phyloP scores from a whole-genome alignment of 2,329 filamentous ascomycete genomes.

The Cytospora piceae region DNA sequence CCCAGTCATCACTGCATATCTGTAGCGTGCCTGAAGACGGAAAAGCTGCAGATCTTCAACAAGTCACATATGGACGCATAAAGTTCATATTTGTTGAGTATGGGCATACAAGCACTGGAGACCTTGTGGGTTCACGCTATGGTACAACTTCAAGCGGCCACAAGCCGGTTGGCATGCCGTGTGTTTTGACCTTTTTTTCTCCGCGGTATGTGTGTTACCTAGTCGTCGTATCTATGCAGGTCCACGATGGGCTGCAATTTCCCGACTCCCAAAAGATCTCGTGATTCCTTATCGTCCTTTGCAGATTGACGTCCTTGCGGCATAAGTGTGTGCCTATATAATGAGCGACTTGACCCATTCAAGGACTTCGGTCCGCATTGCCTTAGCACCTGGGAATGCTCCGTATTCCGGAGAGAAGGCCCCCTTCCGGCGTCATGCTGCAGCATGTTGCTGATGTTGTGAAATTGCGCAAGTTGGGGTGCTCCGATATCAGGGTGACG shows the following conservation, averaged over 20 bases:
- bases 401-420: neutral
- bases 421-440: neutral
- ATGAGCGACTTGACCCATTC: neutral
- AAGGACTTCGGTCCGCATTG: neutral
- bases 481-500: neutral
- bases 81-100: neutral
- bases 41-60: neutral
- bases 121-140: no score
- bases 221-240: neutral
- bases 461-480: constrained; percentile 11
- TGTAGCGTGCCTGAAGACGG: neutral
- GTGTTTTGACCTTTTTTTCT: neutral
- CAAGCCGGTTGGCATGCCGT: neutral
- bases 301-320: neutral
- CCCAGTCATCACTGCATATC: neutral
- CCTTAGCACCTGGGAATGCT: neutral
- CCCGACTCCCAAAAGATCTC: neutral
- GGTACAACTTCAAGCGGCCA: neutral
- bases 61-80: neutral
- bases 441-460: neutral
- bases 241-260: constrained; percentile 17
- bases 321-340: neutral
- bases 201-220: neutral
- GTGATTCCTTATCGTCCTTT: neutral
- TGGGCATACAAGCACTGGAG: no score